Evolutionary conservation across 176 grass and related monocot species (phyloP).

Genomic region (Carex parvula): DNA sequence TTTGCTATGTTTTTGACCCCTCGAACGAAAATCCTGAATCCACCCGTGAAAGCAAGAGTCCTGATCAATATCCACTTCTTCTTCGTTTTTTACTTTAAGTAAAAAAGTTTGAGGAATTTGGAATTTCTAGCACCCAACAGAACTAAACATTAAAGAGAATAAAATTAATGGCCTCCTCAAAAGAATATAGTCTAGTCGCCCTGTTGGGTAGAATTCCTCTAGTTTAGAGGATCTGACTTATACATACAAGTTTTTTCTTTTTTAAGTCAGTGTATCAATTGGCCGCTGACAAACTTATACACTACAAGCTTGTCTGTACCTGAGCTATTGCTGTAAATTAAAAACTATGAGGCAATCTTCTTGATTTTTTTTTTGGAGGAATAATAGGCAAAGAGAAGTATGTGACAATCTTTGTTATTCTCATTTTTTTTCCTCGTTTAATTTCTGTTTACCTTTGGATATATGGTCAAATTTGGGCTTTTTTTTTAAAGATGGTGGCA

Average conservation of each 20-base stretch:
- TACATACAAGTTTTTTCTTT: too few relatives aligned
- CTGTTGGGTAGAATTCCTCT: too few relatives aligned
- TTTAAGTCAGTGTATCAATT: too few relatives aligned
- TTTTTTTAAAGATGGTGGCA: too few relatives aligned
- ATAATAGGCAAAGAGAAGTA: background rate
- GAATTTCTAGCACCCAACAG: too few relatives aligned
- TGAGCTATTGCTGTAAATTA: background rate
- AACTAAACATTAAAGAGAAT: too few relatives aligned
- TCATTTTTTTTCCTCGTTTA: background rate
- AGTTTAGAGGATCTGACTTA: too few relatives aligned
- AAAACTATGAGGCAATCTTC: background rate
- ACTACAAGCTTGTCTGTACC: background rate
- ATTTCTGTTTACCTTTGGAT: background rate
- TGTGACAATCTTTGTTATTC: background rate
- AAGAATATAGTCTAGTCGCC: background rate
- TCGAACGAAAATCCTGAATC: too few relatives aligned
- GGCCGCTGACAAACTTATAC: too few relatives aligned
- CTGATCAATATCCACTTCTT: background rate
- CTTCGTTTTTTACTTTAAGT: too few relatives aligned
- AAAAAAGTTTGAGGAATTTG: too few relatives aligned
- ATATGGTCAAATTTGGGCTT: background rate
- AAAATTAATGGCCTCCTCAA: background rate
- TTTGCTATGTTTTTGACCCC: too few relatives aligned
- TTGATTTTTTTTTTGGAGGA: background rate
- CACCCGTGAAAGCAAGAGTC: background rate